phyloP scores from a whole-genome alignment of 805 yeast genomes.

The Cyberlindnera xylosilytica region DNA sequence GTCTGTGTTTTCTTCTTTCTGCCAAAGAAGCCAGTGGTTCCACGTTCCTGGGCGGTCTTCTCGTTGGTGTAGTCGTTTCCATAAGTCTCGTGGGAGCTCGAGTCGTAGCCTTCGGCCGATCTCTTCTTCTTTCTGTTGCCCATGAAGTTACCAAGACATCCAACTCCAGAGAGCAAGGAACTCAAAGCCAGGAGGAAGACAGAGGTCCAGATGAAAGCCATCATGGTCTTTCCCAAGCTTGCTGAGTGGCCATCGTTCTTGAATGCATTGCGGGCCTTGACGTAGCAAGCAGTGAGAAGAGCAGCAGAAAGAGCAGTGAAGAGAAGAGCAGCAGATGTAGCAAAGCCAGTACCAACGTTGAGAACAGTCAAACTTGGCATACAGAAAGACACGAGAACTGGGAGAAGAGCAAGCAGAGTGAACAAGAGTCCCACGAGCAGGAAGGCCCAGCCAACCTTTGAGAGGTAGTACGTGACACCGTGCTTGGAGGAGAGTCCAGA shows the following conservation, averaged over 20 bases:
- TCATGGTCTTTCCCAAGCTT: conserved; percentile 43
- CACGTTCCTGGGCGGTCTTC: conserved; percentile 13
- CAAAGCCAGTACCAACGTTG: conserved; percentile 20
- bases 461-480: conserved; percentile 57
- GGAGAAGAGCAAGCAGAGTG: conserved; percentile 45
- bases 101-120: conserved; percentile 21
- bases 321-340: conserved; percentile 35
- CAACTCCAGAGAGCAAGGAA: conserved; percentile 21
- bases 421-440: conserved; percentile 55
- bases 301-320: conserved; percentile 45
- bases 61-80: conserved; percentile 25
- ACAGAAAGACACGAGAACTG: conserved; percentile 27
- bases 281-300: conserved; percentile 53
- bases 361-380: conserved; percentile 20
- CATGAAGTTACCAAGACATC: conserved; percentile 17
- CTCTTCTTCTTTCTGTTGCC: conserved; percentile 15
- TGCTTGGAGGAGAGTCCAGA: conserved; percentile 43
- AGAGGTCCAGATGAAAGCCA: conserved; percentile 66
- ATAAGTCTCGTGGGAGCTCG: conserved; percentile 28
- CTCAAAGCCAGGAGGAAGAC: conserved; percentile 27
- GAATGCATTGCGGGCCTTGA: conserved; percentile 49
- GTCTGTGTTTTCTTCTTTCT: conserved; percentile 11
- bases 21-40: conserved; percentile 13
- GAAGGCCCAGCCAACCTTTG: conserved; percentile 69
- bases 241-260: conserved; percentile 40